A percentile compares a stretch with the other conserved stretches of the same genome.
Conservation (phyloP, 148 eudicot species). For the Cornus kousa region DNA sequence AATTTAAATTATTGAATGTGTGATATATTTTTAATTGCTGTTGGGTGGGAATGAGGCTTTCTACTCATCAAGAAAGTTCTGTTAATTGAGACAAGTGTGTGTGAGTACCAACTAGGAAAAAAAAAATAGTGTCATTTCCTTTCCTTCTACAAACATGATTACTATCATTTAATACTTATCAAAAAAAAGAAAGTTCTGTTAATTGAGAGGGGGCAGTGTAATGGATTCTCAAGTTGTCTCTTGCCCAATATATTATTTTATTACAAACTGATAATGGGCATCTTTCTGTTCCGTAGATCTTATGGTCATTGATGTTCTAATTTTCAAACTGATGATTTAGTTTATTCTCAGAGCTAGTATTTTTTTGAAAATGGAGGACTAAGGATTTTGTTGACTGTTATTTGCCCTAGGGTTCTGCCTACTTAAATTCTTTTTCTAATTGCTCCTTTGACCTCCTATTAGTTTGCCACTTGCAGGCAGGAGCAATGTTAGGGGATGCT, state of each 20-base stretch:
- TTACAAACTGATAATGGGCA: neutral
- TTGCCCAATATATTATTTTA: neutral
- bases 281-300: neutral
- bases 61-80: neutral
- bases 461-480: slow-evolving; percentile 60
- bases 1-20: neutral
- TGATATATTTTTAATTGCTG: neutral
- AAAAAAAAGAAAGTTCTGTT: neutral
- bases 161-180: no score
- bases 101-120: no score
- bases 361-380: no score
- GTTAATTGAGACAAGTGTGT: neutral
- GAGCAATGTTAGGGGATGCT: slow-evolving; percentile 99
- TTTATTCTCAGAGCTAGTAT: no score
- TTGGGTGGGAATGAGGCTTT: neutral
- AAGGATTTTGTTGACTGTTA: neutral
- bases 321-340: no score
- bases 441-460: slow-evolving; percentile 6
- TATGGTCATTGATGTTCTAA: neutral
- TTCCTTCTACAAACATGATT: no score
- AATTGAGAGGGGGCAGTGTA: neutral
- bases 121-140: no score
- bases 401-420: neutral
- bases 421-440: neutral
- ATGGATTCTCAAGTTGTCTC: neutral